Conservation (phyloP, 83 land plant species). For the Picea abies region DNA sequence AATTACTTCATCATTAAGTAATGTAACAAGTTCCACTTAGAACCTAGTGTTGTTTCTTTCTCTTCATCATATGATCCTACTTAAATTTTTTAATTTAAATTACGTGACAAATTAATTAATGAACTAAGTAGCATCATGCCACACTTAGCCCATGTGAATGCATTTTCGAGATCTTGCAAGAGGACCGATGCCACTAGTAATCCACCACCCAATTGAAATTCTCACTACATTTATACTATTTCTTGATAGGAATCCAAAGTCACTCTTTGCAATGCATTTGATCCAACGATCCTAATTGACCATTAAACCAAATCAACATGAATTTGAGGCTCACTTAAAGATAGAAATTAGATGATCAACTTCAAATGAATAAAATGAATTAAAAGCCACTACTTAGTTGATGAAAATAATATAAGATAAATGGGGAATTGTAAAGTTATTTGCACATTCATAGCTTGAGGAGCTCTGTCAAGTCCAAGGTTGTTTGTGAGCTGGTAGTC, state of each 20-base stretch:
- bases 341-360: no score
- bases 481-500: constrained; percentile 66
- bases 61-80: no score
- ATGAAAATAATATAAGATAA: neutral
- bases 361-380: no score
- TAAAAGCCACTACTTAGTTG: no score
- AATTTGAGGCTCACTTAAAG: neutral
- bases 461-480: constrained; percentile 41
- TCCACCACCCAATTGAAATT: constrained; percentile 66
- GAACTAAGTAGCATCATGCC: neutral
- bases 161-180: constrained; percentile 39
- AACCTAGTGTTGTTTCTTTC: no score
- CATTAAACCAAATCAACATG: neutral
- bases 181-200: constrained; percentile 40
- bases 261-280: constrained; percentile 31
- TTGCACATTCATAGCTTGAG: constrained; percentile 36
- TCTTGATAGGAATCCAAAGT: constrained; percentile 31
- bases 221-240: constrained; percentile 43
- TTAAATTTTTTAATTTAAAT: no score
- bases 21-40: no score
- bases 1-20: constrained; percentile 25
- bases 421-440: neutral
- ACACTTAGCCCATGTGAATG: constrained; percentile 52
- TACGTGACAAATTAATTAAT: no score
- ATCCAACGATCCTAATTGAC: constrained; percentile 32